These are phyloP conservation scores for Podospora tetraspora DNA, from an alignment of 495 filamentous ascomycete species.

Conservation along the genomic window DNA sequence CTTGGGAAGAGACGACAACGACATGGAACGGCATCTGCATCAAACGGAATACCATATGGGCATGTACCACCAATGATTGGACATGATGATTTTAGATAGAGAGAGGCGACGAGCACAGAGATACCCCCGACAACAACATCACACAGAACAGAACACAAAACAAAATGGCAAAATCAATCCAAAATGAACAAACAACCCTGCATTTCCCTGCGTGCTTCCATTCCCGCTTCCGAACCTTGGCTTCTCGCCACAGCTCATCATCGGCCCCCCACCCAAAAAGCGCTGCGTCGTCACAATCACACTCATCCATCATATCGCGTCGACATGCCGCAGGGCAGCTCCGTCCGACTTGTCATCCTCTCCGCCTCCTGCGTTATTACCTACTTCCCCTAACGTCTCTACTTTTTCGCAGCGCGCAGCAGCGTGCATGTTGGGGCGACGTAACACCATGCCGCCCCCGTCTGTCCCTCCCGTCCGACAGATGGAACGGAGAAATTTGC, in stretches of 20 bases:
- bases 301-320: neutral
- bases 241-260: neutral
- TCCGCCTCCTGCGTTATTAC: neutral
- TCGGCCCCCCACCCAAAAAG: neutral
- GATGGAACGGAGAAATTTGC: neutral
- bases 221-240: neutral
- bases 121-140: neutral
- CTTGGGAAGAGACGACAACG: neutral
- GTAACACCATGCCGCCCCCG: neutral
- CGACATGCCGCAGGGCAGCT: neutral
- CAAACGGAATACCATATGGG: neutral
- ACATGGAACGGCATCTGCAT: neutral
- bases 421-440: neutral
- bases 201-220: neutral
- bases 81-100: neutral
- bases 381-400: neutral
- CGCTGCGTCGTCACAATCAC: neutral
- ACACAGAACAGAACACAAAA: neutral
- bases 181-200: neutral
- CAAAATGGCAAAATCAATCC: neutral
- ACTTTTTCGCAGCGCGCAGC: neutral
- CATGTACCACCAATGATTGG: neutral
- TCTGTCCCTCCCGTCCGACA: neutral
- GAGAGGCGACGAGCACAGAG: neutral
- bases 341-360: neutral